phyloP scores from a whole-genome alignment of 179 eudicot genomes.

The Patellifolia procumbens region DNA sequence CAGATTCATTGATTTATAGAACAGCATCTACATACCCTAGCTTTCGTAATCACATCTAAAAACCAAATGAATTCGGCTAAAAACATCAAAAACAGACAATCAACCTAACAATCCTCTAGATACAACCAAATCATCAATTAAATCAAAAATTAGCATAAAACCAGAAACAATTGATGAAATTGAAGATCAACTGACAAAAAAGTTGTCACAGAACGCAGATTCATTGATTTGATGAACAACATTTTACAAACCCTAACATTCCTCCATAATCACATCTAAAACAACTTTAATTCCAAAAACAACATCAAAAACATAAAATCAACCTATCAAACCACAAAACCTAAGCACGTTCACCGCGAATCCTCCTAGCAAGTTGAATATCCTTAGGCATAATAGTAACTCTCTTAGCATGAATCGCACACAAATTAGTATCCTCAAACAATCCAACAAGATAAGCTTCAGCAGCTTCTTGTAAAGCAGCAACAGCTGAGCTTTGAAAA shows the following conservation, averaged over 20 bases:
- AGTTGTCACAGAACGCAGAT: not conserved
- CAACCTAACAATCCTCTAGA: too few species aligned
- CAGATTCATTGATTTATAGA: too few species aligned
- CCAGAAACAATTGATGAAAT: not conserved
- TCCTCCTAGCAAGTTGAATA: constrained; percentile 31
- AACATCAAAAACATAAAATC: not conserved
- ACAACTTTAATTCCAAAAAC: too few species aligned
- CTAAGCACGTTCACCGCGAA: constrained; percentile 33
- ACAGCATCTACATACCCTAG: too few species aligned
- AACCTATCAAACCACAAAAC: not conserved
- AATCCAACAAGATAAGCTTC: constrained; percentile 23
- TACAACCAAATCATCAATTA: not conserved
- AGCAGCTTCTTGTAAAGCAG: constrained; percentile 31
- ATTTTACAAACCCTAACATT: not conserved
- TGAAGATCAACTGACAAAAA: too few species aligned
- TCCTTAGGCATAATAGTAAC: constrained; percentile 30
- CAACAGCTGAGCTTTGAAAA: constrained; percentile 30
- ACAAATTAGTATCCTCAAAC: constrained; percentile 22
- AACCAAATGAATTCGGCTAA: too few species aligned
- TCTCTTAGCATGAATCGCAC: constrained; percentile 27
- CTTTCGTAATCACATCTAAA: too few species aligned
- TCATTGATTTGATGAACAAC: not conserved
- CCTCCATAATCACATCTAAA: constrained; percentile 3
- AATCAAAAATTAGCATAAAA: not conserved
- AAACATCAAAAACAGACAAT: not conserved